These are phyloP conservation scores for Porpolomopsis calyptriformis DNA, from an alignment of 768 basidiomycete species.

Conservation along the genomic window DNA sequence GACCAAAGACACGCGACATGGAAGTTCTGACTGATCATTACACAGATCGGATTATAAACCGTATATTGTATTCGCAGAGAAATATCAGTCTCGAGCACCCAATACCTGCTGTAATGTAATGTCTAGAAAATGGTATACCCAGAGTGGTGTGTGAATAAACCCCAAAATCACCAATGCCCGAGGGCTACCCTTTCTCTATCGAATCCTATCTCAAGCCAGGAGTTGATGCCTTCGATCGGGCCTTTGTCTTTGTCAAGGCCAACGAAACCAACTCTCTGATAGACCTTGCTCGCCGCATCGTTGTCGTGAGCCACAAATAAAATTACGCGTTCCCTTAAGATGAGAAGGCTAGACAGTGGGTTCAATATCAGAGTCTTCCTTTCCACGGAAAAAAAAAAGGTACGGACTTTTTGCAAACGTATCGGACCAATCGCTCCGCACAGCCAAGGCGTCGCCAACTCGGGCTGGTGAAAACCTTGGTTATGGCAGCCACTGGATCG, in stretches of 20 bases:
- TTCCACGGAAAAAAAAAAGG: background rate
- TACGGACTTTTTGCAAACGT: slow-evolving; percentile 33
- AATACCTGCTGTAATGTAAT: too few species aligned
- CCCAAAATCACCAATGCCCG: slow-evolving; percentile 48
- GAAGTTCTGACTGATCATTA: slow-evolving; percentile 18
- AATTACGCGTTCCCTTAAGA: slow-evolving; percentile 29
- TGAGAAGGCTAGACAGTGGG: slow-evolving; percentile 24
- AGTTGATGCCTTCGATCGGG: slow-evolving; percentile 21
- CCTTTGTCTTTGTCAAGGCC: slow-evolving; percentile 20
- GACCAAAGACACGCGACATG: slow-evolving; percentile 30
- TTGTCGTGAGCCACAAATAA: slow-evolving; percentile 41
- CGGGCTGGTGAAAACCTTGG: slow-evolving; percentile 42
- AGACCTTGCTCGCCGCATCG: slow-evolving; percentile 31
- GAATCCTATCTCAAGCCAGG: slow-evolving; percentile 49
- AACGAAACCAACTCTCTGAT: slow-evolving; percentile 39
- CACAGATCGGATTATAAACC: background rate
- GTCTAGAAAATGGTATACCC: too few species aligned
- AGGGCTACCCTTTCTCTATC: slow-evolving; percentile 23
- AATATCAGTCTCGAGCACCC: too few species aligned
- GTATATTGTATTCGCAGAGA: too few species aligned
- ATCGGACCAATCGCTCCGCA: slow-evolving; percentile 37
- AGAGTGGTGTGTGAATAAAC: too few species aligned
- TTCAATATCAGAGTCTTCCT: background rate
- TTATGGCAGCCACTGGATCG: slow-evolving; percentile 34
- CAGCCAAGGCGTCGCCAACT: slow-evolving; percentile 32